Conservation (phyloP, 148 eudicot species). For the Chenopodium album region DNA sequence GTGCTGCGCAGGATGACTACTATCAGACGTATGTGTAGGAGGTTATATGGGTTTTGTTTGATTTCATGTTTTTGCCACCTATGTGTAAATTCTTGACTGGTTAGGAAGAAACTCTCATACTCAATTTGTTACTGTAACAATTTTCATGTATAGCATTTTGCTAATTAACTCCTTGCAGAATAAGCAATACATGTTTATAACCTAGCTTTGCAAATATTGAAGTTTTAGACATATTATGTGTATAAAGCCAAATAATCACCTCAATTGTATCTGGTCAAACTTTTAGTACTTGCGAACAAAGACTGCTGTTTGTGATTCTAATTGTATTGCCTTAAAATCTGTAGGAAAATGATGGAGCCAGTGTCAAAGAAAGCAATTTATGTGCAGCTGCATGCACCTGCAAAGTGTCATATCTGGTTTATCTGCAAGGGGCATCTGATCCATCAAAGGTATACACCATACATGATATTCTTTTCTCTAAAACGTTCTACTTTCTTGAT, state of each 20-base stretch:
- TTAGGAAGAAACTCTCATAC: not conserved
- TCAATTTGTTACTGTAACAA: not conserved
- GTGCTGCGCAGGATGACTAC: slow-evolving; percentile 66
- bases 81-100: not conserved
- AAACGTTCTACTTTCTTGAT: not conserved
- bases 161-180: not conserved
- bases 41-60: not conserved
- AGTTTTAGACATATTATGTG: not conserved
- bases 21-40: slow-evolving; percentile 47
- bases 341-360: slow-evolving; percentile 66
- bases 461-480: not conserved
- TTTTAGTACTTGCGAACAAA: not conserved
- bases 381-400: slow-evolving; percentile 64
- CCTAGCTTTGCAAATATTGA: not conserved
- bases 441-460: slow-evolving; percentile 60
- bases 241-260: not conserved
- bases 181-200: not conserved
- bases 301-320: not conserved
- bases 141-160: not conserved
- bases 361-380: slow-evolving; percentile 76
- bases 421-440: slow-evolving; percentile 75
- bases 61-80: not conserved
- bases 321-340: slow-evolving; percentile 13
- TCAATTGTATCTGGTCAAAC: not conserved
- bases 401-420: slow-evolving; percentile 72